Evolutionary conservation across 352 stramenopile genomes (phyloP), one percentile per base, ranked within the genome.

Genomic region (Phytopythium boreale): DNA sequence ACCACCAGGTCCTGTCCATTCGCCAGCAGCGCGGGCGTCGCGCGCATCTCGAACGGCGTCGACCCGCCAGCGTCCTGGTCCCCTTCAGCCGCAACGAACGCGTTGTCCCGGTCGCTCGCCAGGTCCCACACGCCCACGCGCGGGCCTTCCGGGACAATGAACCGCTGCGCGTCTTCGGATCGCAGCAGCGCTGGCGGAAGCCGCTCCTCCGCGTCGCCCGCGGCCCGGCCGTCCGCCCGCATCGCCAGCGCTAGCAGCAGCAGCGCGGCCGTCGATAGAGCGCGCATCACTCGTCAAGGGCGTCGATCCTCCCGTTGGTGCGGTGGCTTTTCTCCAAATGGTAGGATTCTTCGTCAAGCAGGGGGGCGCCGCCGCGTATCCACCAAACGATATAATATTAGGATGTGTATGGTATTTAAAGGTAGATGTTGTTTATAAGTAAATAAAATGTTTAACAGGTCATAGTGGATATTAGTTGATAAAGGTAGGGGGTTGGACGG

Each of bases 1-100:
- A 95, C 70, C 29, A 95, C 81, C 41, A 95, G 71, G 58, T 95
- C 86, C 59, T 87, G 79, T 5, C 84, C 86, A 52, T 91, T 76
- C 19, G 68, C 70, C 22, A 94, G 34, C n/a, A 75, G 64, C 22
- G 74, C 37, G 5, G 84, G 82, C 19, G 60, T 80, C 7, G 81
- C 81, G 46, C 62, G 79, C 34, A 92, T 43, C 46, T 39, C 57
- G 7, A 70, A 64, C 24, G 39, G 26, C 17, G 26, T 24, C 49
- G 47, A 27, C 6, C 19, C 24, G 2, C 37, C 60, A 20, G 64
- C 11, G 8, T 66, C 34, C 24, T 53, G 12, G 1, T 17, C 49
- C 19, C 37, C 41, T 29, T 70, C 41, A 19, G 66, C 37, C 37
- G 39, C 39, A 12, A 6, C 26, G 60, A 78, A 74, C 3, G 17